Evolutionary conservation across 2,329 filamentous ascomycete genomes (phyloP).

Genomic region (Trichoderma harzianum): DNA sequence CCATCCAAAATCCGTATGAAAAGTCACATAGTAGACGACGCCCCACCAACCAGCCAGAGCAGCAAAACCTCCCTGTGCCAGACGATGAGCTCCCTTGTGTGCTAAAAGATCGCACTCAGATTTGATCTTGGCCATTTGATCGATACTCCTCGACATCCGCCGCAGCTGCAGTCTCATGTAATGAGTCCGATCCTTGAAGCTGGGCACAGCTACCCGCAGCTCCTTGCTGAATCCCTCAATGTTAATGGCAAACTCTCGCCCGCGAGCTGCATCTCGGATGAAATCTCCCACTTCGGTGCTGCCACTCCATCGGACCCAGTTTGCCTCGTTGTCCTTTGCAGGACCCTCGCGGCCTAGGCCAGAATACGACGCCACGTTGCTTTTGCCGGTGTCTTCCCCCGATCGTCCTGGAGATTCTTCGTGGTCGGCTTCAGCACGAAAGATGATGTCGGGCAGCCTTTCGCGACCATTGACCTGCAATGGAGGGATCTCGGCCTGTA

Average conservation of each 20-base stretch:
- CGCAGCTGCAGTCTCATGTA: slow-evolving; percentile 76
- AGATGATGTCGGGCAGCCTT: slow-evolving; percentile 70
- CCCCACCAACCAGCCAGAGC: slow-evolving; percentile 76
- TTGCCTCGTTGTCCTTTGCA: slow-evolving; percentile 39
- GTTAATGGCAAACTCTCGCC: slow-evolving; percentile 78
- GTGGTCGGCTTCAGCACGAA: slow-evolving; percentile 72
- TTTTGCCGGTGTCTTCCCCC: slow-evolving; percentile 23
- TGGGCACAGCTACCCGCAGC: slow-evolving; percentile 77
- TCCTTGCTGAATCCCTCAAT: slow-evolving; percentile 66
- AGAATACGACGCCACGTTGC: slow-evolving; percentile 65
- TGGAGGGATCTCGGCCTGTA: slow-evolving; percentile 79
- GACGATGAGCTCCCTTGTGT: slow-evolving; percentile 70
- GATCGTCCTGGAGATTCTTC: slow-evolving; percentile 43
- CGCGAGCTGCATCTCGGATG: slow-evolving; percentile 81
- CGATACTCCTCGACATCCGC: slow-evolving; percentile 66
- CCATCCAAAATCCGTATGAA: slow-evolving; percentile 77
- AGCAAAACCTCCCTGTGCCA: slow-evolving; percentile 77
- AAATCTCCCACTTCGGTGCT: slow-evolving; percentile 93
- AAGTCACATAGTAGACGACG: slow-evolving; percentile 69
- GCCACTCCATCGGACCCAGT: slow-evolving; percentile 81
- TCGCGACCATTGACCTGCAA: slow-evolving; percentile 63
- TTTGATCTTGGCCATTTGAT: slow-evolving; percentile 69
- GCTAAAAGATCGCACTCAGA: slow-evolving; percentile 76
- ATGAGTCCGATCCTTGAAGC: slow-evolving; percentile 86
- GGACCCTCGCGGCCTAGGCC: slow-evolving; percentile 63